These are phyloP conservation scores for Leptodontidium sp. DNA, from an alignment of 2,329 filamentous ascomycete species.

Conservation along the genomic window DNA sequence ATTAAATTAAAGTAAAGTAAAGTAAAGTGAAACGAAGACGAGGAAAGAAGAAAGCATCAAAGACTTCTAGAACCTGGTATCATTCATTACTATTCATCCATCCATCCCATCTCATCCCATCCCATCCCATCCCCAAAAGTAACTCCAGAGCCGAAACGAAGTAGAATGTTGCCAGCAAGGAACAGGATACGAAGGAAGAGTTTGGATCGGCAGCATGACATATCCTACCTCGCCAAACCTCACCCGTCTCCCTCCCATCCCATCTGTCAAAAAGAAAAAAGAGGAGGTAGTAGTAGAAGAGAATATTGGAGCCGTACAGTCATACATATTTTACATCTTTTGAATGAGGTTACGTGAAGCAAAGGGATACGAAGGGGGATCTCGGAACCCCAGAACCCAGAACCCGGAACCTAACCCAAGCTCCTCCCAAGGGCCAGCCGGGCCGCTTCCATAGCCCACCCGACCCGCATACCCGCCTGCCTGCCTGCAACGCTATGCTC, in stretches of 20 bases:
- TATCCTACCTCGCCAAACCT: background rate
- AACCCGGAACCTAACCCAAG: background rate
- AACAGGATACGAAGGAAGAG: too few species aligned
- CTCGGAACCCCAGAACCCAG: background rate
- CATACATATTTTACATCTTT: constrained; percentile 29
- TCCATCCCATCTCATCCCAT: background rate
- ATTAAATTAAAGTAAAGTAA: too few species aligned
- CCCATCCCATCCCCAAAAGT: background rate
- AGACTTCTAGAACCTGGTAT: background rate
- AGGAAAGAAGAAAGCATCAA: background rate
- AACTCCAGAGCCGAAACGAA: too few species aligned
- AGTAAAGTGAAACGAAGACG: background rate
- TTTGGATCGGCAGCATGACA: too few species aligned
- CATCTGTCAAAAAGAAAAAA: constrained; percentile 10
- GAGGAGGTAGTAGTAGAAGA: constrained; percentile 12
- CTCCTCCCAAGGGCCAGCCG: background rate
- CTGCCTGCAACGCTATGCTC: constrained; percentile 22
- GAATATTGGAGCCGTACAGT: constrained; percentile 20
- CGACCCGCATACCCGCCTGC: too few species aligned
- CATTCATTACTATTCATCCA: constrained; percentile 6
- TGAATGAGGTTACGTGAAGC: background rate
- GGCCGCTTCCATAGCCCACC: background rate
- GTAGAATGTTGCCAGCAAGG: too few species aligned
- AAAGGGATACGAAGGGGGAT: background rate
- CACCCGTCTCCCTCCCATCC: background rate